These are phyloP conservation scores for Flaveria trinervia DNA, from an alignment of 129 eudicot genomes.

Conservation along the genomic window DNA sequence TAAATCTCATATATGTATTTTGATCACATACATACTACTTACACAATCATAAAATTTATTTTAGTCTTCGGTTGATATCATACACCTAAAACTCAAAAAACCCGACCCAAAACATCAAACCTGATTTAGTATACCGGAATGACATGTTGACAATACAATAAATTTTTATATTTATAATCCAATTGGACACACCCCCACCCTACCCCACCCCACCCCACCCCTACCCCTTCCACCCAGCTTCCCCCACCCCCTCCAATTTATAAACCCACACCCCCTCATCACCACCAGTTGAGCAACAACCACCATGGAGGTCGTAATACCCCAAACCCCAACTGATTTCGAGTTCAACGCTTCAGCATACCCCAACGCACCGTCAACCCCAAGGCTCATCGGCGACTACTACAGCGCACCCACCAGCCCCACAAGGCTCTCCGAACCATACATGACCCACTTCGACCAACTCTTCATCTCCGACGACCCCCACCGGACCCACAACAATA, in stretches of 20 bases:
- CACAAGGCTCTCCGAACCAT: conserved; percentile 23
- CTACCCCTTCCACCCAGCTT: conserved; percentile 6
- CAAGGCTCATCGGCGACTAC: conserved; percentile 50
- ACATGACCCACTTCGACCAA: conserved; percentile 40
- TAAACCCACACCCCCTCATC: neutral
- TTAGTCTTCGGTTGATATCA: no score
- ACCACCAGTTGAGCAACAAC: neutral
- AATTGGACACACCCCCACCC: neutral
- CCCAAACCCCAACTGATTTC: conserved; percentile 43
- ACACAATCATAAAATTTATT: no score
- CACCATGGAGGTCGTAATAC: conserved; percentile 31
- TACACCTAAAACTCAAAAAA: no score
- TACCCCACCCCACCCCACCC: neutral
- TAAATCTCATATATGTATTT: no score
- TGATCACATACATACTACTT: no score
- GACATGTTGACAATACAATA: no score
- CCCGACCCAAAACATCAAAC: no score
- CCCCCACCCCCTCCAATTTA: neutral
- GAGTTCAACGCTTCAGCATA: conserved; percentile 46
- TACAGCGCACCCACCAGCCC: conserved; percentile 83
- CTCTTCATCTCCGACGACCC: conserved; percentile 25
- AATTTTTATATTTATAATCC: no score
- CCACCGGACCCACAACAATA: neutral
- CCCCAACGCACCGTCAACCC: conserved; percentile 38
- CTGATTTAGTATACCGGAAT: no score